These are phyloP conservation scores for Pleurotus pulmonarius DNA, from an alignment of 768 basidiomycete genomes.

Conservation along the genomic window DNA sequence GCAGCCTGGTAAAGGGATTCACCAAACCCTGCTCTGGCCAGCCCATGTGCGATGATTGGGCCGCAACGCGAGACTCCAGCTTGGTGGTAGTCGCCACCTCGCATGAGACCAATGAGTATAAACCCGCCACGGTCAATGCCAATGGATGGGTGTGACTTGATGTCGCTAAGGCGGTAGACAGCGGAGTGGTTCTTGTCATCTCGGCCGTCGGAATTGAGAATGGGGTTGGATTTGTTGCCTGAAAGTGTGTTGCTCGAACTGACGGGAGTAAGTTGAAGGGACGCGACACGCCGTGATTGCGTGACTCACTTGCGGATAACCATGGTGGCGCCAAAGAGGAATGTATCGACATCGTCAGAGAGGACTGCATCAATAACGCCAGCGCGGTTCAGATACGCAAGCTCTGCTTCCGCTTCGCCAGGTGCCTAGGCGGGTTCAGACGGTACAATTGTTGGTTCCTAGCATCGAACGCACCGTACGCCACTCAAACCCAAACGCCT, in stretches of 20 bases:
- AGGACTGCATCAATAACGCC: slow-evolving; percentile 86
- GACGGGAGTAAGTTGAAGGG: slow-evolving; percentile 10
- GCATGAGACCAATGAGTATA: slow-evolving; percentile 78
- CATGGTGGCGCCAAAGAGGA: slow-evolving; percentile 81
- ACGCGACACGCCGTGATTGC: background rate
- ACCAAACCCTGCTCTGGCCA: slow-evolving; percentile 81
- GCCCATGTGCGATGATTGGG: slow-evolving; percentile 64
- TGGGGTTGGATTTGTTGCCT: slow-evolving; percentile 63
- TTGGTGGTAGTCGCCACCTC: slow-evolving; percentile 88
- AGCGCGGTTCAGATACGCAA: slow-evolving; percentile 79
- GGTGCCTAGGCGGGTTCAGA: slow-evolving; percentile 57
- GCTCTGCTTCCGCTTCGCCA: slow-evolving; percentile 92
- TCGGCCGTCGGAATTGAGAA: slow-evolving; percentile 61
- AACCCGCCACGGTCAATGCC: slow-evolving; percentile 57
- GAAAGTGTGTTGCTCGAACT: slow-evolving; percentile 72
- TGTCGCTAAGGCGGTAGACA: slow-evolving; percentile 37
- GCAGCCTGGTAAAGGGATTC: slow-evolving; percentile 64
- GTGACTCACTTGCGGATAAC: slow-evolving; percentile 78
- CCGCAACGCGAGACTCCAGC: slow-evolving; percentile 70
- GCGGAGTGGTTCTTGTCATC: slow-evolving; percentile 70
- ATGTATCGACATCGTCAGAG: slow-evolving; percentile 92
- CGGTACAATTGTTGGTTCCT: slow-evolving; percentile 22
- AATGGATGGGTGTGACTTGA: slow-evolving; percentile 36
- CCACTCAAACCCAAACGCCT: slow-evolving; percentile 30
- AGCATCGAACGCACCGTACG: slow-evolving; percentile 41